Evolutionary conservation across 768 basidiomycete genomes (phyloP).

Genomic region (Boletus sp.): DNA sequence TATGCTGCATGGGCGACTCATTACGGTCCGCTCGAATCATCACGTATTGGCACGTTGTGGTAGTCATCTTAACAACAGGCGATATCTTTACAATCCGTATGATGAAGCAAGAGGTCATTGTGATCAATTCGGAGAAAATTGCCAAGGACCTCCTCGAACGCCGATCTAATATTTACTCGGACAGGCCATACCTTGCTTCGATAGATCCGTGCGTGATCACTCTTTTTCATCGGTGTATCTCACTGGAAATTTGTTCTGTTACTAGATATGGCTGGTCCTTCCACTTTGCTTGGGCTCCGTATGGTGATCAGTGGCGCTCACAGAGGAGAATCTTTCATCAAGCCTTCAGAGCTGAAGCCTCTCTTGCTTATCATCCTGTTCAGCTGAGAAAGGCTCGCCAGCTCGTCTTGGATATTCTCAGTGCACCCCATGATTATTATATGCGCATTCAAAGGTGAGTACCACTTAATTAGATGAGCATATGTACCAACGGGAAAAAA

Average conservation of each 20-base stretch:
- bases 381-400: slow-evolving; percentile 21
- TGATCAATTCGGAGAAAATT: slow-evolving; percentile 25
- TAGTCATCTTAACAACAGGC: slow-evolving; percentile 3
- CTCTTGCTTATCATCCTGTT: slow-evolving; percentile 8
- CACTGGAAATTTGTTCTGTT: background rate
- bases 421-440: background rate
- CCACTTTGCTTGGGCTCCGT: slow-evolving; percentile 14
- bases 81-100: slow-evolving; percentile 19
- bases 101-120: slow-evolving; percentile 21
- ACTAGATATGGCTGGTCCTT: slow-evolving; percentile 26
- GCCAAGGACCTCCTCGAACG: slow-evolving; percentile 30
- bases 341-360: slow-evolving; percentile 19
- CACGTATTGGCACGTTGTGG: too few relatives aligned
- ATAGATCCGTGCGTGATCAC: slow-evolving; percentile 11
- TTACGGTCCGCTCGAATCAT: slow-evolving; percentile 11
- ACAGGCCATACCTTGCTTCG: slow-evolving; percentile 19
- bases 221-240: background rate
- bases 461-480: background rate
- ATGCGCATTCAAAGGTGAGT: slow-evolving; percentile 11
- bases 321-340: slow-evolving; percentile 27
- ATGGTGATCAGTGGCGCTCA: slow-evolving; percentile 23
- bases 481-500: background rate
- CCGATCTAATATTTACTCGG: slow-evolving; percentile 28
- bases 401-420: slow-evolving; percentile 17
- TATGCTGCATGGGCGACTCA: slow-evolving; percentile 18